Conservation (phyloP, 1,284 basidiomycete genomes). For the Nidula niveotomentosa region DNA sequence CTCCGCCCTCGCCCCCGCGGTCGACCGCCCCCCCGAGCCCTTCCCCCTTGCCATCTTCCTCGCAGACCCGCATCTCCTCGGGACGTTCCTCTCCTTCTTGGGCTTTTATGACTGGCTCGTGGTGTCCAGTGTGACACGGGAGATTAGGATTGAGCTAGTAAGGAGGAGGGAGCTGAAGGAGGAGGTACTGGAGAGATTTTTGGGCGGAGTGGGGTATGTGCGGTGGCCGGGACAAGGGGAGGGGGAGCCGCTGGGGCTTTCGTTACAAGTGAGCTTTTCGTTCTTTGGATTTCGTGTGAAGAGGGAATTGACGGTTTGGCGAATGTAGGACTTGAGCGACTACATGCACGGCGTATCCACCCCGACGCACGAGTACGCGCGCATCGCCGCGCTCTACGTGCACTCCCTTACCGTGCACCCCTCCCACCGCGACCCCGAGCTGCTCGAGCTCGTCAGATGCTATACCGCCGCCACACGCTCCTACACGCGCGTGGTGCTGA, state of each 20-base stretch:
- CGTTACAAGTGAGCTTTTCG: constrained; percentile 48
- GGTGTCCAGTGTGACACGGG: constrained; percentile 54
- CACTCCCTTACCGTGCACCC: constrained; percentile 41
- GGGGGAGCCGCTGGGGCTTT: constrained; percentile 58
- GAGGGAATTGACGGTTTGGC: constrained; percentile 6
- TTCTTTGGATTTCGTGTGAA: neutral
- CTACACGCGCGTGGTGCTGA: constrained; percentile 73
- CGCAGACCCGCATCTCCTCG: constrained; percentile 45
- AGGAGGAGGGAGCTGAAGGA: constrained; percentile 55
- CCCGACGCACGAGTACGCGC: constrained; percentile 68
- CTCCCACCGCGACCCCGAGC: constrained; percentile 31
- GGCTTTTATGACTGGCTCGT: constrained; percentile 68
- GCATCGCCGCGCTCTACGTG: constrained; percentile 54
- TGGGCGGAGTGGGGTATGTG: constrained; percentile 67
- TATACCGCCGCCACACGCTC: constrained; percentile 62
- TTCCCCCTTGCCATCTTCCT: constrained; percentile 57
- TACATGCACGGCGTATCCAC: constrained; percentile 78
- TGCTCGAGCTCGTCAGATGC: constrained; percentile 39
- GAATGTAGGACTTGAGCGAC: constrained; percentile 62
- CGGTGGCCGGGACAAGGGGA: constrained; percentile 51
- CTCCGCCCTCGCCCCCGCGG: too few species aligned
- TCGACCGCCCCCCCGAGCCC: constrained; percentile 19
- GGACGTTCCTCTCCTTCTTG: constrained; percentile 51
- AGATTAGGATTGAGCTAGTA: constrained; percentile 46
- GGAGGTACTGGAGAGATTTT: constrained; percentile 61